Evolutionary conservation across 2,329 filamentous ascomycete species (phyloP).

Genomic region (Aplosporella prunicola): DNA sequence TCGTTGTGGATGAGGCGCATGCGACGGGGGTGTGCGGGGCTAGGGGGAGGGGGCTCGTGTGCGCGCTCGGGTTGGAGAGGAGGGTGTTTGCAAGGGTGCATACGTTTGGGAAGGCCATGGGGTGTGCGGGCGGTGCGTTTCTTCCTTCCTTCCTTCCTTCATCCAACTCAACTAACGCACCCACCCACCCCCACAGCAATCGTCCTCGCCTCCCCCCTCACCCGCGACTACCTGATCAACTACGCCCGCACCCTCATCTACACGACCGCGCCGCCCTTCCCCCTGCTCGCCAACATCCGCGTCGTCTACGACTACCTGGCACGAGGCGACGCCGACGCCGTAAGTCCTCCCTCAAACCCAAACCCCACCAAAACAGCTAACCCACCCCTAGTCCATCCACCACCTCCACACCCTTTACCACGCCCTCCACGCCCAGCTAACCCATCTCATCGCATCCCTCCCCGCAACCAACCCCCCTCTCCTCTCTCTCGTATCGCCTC

Average conservation of each 20-base stretch:
- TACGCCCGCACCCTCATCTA: slow-evolving; percentile 34
- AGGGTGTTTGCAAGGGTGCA: slow-evolving; percentile 50
- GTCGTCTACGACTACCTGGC: slow-evolving; percentile 22
- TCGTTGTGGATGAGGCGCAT: slow-evolving; percentile 62
- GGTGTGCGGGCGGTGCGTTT: slow-evolving; percentile 54
- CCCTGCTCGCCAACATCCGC: slow-evolving; percentile 32
- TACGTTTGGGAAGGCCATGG: slow-evolving; percentile 60
- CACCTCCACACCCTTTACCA: slow-evolving; percentile 19
- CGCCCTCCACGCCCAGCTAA: slow-evolving; percentile 17
- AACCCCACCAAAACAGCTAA: neutral
- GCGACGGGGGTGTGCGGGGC: slow-evolving; percentile 47
- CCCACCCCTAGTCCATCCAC: slow-evolving; percentile 12
- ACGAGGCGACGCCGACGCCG: slow-evolving; percentile 14
- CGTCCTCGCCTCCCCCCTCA: slow-evolving; percentile 21
- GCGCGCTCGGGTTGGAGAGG: slow-evolving; percentile 45
- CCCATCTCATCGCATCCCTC: slow-evolving; percentile 12
- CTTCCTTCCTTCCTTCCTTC: neutral
- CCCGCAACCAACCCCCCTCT: neutral
- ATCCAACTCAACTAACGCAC: slow-evolving; percentile 2
- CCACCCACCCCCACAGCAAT: slow-evolving; percentile 17
- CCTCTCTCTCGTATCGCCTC: neutral
- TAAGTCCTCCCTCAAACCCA: slow-evolving; percentile 8
- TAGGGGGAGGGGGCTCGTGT: slow-evolving; percentile 50
- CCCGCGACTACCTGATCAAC: slow-evolving; percentile 28
- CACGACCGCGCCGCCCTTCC: slow-evolving; percentile 34